Conservation (phyloP, 2,329 filamentous ascomycete genomes). For the Thermothelomyces thermophilus region DNA sequence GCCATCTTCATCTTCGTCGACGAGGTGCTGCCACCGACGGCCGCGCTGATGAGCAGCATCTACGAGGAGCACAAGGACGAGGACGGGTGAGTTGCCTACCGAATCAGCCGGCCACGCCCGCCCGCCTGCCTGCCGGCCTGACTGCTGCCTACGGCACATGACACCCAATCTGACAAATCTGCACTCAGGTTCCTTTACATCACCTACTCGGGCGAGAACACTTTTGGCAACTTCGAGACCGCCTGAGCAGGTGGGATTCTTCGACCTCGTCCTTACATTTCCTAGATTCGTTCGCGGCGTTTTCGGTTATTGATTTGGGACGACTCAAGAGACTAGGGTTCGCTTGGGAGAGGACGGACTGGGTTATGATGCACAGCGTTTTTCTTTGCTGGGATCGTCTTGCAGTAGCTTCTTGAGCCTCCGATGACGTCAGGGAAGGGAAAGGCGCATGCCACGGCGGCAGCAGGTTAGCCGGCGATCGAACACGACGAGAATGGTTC, state of each 20-base stretch:
- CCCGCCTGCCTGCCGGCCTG: neutral
- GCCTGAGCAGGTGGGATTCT: slow-evolving; percentile 27
- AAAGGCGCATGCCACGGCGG: neutral
- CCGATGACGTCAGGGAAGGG: neutral
- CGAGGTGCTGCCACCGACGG: slow-evolving; percentile 92
- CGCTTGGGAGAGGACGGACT: slow-evolving; percentile 14
- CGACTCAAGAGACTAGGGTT: slow-evolving; percentile 1
- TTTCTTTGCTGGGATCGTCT: slow-evolving; percentile 4
- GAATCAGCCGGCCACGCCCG: slow-evolving; percentile 1
- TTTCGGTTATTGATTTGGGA: slow-evolving; percentile 19
- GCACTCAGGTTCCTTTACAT: slow-evolving; percentile 83
- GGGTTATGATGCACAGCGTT: slow-evolving; percentile 13
- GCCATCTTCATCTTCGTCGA: slow-evolving; percentile 99
- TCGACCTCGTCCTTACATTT: slow-evolving; percentile 11
- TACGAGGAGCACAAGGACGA: slow-evolving; percentile 98
- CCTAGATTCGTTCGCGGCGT: slow-evolving; percentile 19
- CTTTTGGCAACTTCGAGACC: slow-evolving; percentile 62
- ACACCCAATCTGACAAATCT: slow-evolving; percentile 7
- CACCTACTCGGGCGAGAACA: slow-evolving; percentile 99
- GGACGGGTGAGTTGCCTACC: slow-evolving; percentile 49
- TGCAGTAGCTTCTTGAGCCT: slow-evolving; percentile 3
- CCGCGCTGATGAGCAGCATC: slow-evolving; percentile 97
- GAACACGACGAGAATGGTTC: neutral
- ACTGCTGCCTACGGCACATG: neutral
- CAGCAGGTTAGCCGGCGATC: neutral